Evolutionary conservation across 2,329 filamentous ascomycete species (phyloP).

Genomic region (Bipolaris victoriae): DNA sequence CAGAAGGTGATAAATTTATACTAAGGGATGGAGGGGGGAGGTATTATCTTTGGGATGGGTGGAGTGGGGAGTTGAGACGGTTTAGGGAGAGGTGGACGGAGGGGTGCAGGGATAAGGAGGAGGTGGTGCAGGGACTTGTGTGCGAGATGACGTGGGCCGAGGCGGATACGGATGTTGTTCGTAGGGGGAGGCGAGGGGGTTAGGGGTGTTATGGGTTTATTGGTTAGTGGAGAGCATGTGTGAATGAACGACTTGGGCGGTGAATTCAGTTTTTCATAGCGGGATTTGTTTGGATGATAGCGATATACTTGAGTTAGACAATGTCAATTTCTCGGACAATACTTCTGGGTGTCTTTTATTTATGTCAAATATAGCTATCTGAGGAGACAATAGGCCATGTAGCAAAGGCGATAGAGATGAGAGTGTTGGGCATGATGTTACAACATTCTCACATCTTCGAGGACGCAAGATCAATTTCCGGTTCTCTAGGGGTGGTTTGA

Average conservation of each 20-base stretch:
- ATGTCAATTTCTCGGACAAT: no score
- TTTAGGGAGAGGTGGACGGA: slow-evolving; percentile 9
- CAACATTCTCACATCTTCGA: neutral
- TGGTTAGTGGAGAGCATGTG: neutral
- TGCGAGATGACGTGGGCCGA: slow-evolving; percentile 10
- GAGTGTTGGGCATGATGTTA: no score
- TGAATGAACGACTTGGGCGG: no score
- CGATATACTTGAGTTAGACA: no score
- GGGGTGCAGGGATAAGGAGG: slow-evolving; percentile 10
- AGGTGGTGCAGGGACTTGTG: slow-evolving; percentile 8
- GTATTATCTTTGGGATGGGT: slow-evolving; percentile 17
- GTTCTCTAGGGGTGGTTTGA: neutral
- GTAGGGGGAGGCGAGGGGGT: no score
- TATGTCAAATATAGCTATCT: no score
- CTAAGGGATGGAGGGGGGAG: slow-evolving; percentile 1
- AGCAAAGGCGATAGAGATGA: no score
- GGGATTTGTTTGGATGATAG: no score
- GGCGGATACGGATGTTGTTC: slow-evolving; percentile 5
- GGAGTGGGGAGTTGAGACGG: slow-evolving; percentile 9
- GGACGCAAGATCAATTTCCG: neutral
- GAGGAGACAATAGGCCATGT: no score
- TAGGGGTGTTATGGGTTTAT: no score
- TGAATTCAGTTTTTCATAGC: no score
- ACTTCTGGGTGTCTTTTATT: no score
- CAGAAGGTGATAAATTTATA: slow-evolving; percentile 7